A percentile compares a stretch with the other conserved stretches of the same genome.
phyloP scores from a whole-genome alignment of 352 stramenopile species.

The Globisporangium viniferum region DNA sequence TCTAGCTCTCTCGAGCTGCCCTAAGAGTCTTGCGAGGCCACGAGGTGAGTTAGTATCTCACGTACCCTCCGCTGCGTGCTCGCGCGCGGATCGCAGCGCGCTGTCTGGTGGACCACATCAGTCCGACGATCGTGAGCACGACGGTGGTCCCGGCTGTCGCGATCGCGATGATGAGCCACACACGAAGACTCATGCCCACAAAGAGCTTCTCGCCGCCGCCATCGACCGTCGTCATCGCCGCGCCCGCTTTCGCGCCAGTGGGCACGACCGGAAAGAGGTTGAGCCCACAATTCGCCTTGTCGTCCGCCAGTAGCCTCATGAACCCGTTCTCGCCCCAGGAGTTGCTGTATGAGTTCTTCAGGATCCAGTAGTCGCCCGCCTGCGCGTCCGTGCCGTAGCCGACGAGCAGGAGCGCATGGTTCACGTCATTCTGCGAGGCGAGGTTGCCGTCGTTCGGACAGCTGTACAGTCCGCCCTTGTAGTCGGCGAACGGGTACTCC shows the following conservation, averaged over 20 bases:
- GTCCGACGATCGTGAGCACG: conserved; percentile 31
- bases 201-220: conserved; percentile 46
- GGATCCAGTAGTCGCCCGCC: conserved; percentile 71
- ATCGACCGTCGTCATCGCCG: conserved; percentile 34
- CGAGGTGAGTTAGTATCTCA: not conserved
- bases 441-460: conserved; percentile 60
- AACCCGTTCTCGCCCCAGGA: conserved; percentile 63
- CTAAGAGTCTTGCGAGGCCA: not conserved
- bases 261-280: conserved; percentile 75
- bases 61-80: conserved; percentile 15
- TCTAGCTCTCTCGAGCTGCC: too few species aligned
- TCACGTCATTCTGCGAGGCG: conserved; percentile 56
- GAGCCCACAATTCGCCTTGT: conserved; percentile 68
- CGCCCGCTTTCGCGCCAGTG: conserved; percentile 39
- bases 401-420: conserved; percentile 72
- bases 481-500: conserved; percentile 58
- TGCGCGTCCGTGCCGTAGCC: conserved; percentile 38
- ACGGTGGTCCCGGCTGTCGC: conserved; percentile 25
- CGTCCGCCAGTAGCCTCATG: conserved; percentile 58
- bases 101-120: conserved; percentile 20
- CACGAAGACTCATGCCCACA: conserved; percentile 27
- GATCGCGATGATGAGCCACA: conserved; percentile 34
- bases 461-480: conserved; percentile 57
- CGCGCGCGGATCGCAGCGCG: conserved; percentile 11
- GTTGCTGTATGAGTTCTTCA: conserved; percentile 79